phyloP scores from a whole-genome alignment of 2,329 filamentous ascomycete species.

The Fusarium begoniae region DNA sequence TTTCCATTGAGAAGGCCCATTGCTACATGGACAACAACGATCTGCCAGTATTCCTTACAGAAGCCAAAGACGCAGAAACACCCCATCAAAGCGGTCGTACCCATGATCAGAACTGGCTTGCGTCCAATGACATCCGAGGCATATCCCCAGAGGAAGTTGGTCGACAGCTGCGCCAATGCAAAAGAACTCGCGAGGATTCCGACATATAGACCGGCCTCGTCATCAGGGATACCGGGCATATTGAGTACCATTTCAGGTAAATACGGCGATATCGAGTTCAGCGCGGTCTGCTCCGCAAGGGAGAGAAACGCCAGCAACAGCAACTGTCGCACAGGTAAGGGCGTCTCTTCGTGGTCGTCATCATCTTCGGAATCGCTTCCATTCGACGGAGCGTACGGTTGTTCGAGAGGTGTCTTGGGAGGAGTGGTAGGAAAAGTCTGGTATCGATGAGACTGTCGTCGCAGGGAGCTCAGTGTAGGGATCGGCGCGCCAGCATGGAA shows the following conservation, averaged over 20 bases:
- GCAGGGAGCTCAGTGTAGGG: constrained; percentile 49
- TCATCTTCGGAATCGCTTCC: constrained; percentile 43
- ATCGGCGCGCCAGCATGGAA: constrained; percentile 64
- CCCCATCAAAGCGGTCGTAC: constrained; percentile 81
- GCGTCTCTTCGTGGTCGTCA: constrained; percentile 66
- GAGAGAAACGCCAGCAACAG: constrained; percentile 87
- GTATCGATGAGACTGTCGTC: constrained; percentile 68
- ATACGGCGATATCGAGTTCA: constrained; percentile 97
- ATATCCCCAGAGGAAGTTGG: constrained; percentile 76
- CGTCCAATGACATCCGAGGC: constrained; percentile 72
- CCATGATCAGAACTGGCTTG: constrained; percentile 78
- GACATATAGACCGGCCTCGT: constrained; percentile 84
- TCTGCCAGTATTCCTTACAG: constrained; percentile 82
- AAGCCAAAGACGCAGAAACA: constrained; percentile 92
- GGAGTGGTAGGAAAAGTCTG: constrained; percentile 83
- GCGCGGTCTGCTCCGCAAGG: constrained; percentile 91
- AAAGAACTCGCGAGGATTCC: constrained; percentile 91
- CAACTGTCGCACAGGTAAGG: constrained; percentile 84
- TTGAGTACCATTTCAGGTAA: constrained; percentile 89
- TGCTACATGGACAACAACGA: constrained; percentile 82
- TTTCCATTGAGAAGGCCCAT: constrained; percentile 98
- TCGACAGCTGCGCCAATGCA: constrained; percentile 89
- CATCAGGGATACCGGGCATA: constrained; percentile 80
- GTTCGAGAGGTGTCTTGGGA: constrained; percentile 70
- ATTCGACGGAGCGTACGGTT: constrained; percentile 46